These are phyloP conservation scores for Dothiorella sarmentorum DNA, from an alignment of 2,329 filamentous ascomycete species.

Conservation along the genomic window DNA sequence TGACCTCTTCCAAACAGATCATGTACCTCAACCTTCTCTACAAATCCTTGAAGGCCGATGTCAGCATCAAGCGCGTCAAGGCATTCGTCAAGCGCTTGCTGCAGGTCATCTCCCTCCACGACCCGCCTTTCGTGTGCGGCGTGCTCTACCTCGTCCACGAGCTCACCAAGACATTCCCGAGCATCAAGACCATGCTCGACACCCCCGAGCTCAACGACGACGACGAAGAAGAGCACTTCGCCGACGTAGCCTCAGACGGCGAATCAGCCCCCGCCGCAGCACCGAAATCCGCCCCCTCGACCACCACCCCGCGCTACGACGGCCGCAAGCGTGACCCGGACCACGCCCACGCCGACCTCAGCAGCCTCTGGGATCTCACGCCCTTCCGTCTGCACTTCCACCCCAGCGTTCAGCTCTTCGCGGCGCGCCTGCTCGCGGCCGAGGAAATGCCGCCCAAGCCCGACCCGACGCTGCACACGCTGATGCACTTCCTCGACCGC, in stretches of 20 bases:
- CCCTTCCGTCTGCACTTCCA: conserved; percentile 83
- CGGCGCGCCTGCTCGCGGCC: conserved; percentile 63
- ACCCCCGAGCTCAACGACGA: conserved; percentile 71
- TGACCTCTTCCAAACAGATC: conserved; percentile 89
- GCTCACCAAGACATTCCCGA: conserved; percentile 73
- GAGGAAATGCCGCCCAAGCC: conserved; percentile 79
- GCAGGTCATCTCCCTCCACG: conserved; percentile 82
- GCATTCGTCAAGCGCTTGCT: conserved; percentile 93
- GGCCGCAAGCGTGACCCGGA: conserved; percentile 88
- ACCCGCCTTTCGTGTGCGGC: conserved; percentile 88
- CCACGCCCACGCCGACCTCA: conserved; percentile 86
- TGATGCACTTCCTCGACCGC: conserved; percentile 94
- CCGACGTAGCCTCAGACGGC: conserved; percentile 58
- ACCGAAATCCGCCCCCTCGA: background rate
- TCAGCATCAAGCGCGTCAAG: conserved; percentile 88
- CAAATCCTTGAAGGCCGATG: conserved; percentile 80
- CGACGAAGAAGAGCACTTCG: conserved; percentile 70
- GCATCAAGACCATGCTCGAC: conserved; percentile 67
- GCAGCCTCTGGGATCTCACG: conserved; percentile 88
- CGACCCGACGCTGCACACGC: conserved; percentile 81
- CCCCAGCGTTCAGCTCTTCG: conserved; percentile 85
- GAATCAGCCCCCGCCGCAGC: conserved; percentile 40
- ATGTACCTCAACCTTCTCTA: conserved; percentile 92
- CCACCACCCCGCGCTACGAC: conserved; percentile 58
- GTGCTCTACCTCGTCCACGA: conserved; percentile 87